phyloP scores from a whole-genome alignment of 2,329 filamentous ascomycete species.

The Calcarisporium arbuscula region DNA sequence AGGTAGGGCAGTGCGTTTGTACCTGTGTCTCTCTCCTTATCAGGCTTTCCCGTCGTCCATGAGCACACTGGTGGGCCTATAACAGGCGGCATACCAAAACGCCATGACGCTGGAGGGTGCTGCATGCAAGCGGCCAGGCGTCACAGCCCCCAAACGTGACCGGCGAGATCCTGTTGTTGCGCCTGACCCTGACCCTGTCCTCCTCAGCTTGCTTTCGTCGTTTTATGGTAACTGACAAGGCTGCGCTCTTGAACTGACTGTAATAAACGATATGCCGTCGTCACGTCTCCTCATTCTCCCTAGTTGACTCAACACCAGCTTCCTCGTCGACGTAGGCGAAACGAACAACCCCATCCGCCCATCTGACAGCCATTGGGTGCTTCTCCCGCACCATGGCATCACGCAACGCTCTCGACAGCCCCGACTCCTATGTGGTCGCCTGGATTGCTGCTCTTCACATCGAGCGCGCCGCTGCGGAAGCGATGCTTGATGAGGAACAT shows the following conservation, averaged over 20 bases:
- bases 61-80: too few relatives aligned
- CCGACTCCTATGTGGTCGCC: constrained; percentile 12
- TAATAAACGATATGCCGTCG: not conserved
- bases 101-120: too few relatives aligned
- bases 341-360: not conserved
- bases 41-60: too few relatives aligned
- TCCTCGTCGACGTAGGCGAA: constrained; percentile 1
- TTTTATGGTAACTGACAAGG: not conserved
- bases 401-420: constrained; percentile 2
- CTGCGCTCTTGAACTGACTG: not conserved
- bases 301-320: not conserved
- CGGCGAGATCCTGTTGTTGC: constrained; percentile 1
- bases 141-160: not conserved
- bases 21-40: too few relatives aligned
- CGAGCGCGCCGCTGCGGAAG: constrained; percentile 12
- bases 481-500: constrained; percentile 13
- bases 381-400: constrained; percentile 3
- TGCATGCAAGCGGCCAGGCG: constrained; percentile 1
- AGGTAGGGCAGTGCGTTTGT: too few relatives aligned
- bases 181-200: not conserved
- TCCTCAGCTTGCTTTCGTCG: too few relatives aligned
- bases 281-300: not conserved
- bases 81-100: too few relatives aligned
- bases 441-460: constrained; percentile 13
- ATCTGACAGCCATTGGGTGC: too few relatives aligned